These are phyloP conservation scores for Hypoxylon subgilvum DNA, from an alignment of 495 filamentous ascomycete species.

Conservation along the genomic window DNA sequence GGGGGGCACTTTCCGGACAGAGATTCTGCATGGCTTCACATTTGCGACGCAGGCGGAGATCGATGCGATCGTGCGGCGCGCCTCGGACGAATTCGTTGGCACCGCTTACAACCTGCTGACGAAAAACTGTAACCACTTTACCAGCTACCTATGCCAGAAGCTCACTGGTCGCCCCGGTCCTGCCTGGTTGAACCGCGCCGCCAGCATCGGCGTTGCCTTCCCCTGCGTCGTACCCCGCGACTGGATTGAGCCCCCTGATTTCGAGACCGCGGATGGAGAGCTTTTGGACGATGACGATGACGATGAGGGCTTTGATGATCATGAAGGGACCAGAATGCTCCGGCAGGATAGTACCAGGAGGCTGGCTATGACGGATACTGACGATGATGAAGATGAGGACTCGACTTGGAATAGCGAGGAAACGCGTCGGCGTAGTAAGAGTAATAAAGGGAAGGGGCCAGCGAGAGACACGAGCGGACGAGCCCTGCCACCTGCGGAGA, in stretches of 20 bases:
- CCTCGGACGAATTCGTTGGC: slow-evolving; percentile 70
- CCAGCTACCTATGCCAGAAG: slow-evolving; percentile 67
- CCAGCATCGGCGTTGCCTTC: slow-evolving; percentile 73
- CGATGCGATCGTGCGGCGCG: slow-evolving; percentile 67
- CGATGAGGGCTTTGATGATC: slow-evolving; percentile 49
- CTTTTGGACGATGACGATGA: slow-evolving; percentile 66
- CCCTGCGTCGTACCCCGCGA: slow-evolving; percentile 80
- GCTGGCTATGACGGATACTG: slow-evolving; percentile 18
- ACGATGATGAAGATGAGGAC: slow-evolving; percentile 18
- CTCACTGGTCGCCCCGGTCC: slow-evolving; percentile 70
- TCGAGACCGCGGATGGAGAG: slow-evolving; percentile 72
- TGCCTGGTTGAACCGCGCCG: slow-evolving; percentile 77
- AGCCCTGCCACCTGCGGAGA: slow-evolving; percentile 49
- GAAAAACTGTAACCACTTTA: slow-evolving; percentile 85
- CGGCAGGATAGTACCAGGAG: slow-evolving; percentile 36
- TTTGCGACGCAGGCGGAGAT: slow-evolving; percentile 67
- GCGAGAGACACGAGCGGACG: slow-evolving; percentile 48
- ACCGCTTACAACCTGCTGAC: slow-evolving; percentile 76
- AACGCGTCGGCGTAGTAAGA: slow-evolving; percentile 32
- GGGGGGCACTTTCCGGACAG: slow-evolving; percentile 71
- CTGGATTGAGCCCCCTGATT: slow-evolving; percentile 78
- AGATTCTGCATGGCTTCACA: slow-evolving; percentile 76
- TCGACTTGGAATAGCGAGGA: slow-evolving; percentile 42
- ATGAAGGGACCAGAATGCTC: slow-evolving; percentile 63
- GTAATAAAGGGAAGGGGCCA: slow-evolving; percentile 41